Evolutionary conservation across 768 basidiomycete genomes (phyloP), one percentile per base, ranked within the genome.

Genomic region (Boletus patriciae): DNA sequence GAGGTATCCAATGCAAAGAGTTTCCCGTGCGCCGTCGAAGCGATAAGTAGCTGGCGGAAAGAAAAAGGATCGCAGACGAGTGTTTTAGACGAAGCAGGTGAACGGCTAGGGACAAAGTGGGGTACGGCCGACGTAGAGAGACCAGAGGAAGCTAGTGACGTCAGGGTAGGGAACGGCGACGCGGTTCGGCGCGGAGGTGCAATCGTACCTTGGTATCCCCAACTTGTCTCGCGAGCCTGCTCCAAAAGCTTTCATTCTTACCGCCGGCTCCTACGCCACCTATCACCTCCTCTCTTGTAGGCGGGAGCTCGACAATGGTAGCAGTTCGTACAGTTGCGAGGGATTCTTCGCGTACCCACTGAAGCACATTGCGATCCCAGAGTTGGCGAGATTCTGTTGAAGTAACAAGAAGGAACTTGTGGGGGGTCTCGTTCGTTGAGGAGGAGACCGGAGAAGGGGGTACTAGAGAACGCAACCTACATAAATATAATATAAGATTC

Each of bases 321-420:
- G 86, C 85, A 0, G 80, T 79, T 23, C 78, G 73, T 47, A 91
- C 78, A 3, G 82, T 77, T 0, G 90, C 76, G 11, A 96, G 77
- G 2, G 83, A 80, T 67, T 98, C 94, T 66, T 96, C 94, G 47
- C 94, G 80, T 0, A 80, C 82, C 92, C 93, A 96, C 29, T 80
- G 76, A 29, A 83, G 73, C 36, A 76, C 66, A 29, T 83, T 76
- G 23, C 82, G 78, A 45, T 83, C 74, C 89, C 92, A 92, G 10
- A 88, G 72, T 62, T 94, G 88, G 27, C 94, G 64, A 5, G 90
- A 77, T 11, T 92, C 92, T 2, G 88, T 87, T n/a, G 83, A 81
- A 0, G 90, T 90, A 1, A 86, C 85, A 19, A 92, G 52, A 19
- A 85, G 68, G 7, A 86, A 37, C 54, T 56, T 68, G 33, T 67